phyloP scores from a whole-genome alignment of 345 rosid species.

The Eutrema heterophyllum region DNA sequence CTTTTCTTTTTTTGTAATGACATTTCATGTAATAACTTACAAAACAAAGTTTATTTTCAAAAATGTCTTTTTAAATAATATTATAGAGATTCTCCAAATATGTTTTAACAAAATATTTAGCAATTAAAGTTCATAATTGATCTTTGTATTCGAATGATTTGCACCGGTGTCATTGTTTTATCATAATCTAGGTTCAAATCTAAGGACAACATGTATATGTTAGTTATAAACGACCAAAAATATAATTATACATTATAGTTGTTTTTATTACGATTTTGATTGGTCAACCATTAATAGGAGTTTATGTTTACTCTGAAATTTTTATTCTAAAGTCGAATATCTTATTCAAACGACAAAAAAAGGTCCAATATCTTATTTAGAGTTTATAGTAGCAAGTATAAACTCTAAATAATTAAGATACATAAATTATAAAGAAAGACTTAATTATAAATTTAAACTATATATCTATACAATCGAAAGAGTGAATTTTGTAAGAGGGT shows the following conservation, averaged over 20 bases:
- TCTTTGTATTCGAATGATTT: background rate
- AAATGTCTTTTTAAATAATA: too few relatives aligned
- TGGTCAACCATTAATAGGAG: background rate
- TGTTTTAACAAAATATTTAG: background rate
- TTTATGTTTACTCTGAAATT: background rate
- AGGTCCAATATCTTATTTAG: too few relatives aligned
- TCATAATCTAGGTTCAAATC: background rate
- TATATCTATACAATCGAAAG: background rate
- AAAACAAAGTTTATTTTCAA: too few relatives aligned
- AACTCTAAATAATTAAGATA: background rate
- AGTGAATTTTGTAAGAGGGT: background rate
- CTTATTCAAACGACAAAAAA: too few relatives aligned
- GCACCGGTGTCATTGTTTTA: background rate
- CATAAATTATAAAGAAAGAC: background rate
- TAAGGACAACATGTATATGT: background rate
- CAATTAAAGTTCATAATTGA: background rate
- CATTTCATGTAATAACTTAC: too few relatives aligned
- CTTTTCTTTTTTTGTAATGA: too few relatives aligned
- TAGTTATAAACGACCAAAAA: background rate
- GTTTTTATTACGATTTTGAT: background rate
- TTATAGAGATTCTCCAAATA: background rate
- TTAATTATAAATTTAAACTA: background rate
- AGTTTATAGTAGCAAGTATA: too few relatives aligned
- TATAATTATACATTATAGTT: background rate
- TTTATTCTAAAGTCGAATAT: background rate